Base-by-base conservation (phyloP, 306 rosid species). In the Ammopiptanthus mongolicus region DNA sequence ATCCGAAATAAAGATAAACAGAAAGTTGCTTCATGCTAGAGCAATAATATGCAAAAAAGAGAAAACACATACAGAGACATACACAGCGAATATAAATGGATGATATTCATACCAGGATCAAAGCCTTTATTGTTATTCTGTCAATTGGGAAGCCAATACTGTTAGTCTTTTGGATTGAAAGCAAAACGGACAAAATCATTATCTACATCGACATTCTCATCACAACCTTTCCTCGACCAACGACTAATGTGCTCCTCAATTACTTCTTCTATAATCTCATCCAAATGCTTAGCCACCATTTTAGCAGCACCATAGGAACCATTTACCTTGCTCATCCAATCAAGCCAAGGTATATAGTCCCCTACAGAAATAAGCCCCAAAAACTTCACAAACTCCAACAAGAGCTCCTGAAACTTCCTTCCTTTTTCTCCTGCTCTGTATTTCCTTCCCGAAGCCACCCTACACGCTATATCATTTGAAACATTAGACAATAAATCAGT, bases 111-210 rank as follows among this genome's bases (percentile, higher is more conserved):
- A 80, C 83, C 48, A 57, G 71, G 41, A 80, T 33, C 65, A 80
- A 15, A 46, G 65, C 79, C 71, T 80, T 79, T 1, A 34, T 55
- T 22, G 56, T 39, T 21, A 69, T 56, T 57, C 70, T 65, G 22
- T 73, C 75, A 46, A 79, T 7, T 7, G 12, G 17, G 19, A 50
- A 65, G 17, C 78, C 79, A 57, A 12, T 4, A 33, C 36, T 12
- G 56, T 65, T 64, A 5, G 5, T 33, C 25, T 64, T 44, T 56
- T 72, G 74, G 0, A 55, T 7, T 0, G 69, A 72, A 65, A 79
- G 83, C 83, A 79, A 73, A 71, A 73, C 31, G 5, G 25, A 79
- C 83, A 79, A 79, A 79, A 79, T 79, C 79, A 52, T 25, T 39
- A 0, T 42, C 50, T 8, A 65, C 74, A 22, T 64, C 60, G 61